These are phyloP conservation scores for Xylona heveae DNA, from an alignment of 495 filamentous ascomycete genomes.

Conservation along the genomic window DNA sequence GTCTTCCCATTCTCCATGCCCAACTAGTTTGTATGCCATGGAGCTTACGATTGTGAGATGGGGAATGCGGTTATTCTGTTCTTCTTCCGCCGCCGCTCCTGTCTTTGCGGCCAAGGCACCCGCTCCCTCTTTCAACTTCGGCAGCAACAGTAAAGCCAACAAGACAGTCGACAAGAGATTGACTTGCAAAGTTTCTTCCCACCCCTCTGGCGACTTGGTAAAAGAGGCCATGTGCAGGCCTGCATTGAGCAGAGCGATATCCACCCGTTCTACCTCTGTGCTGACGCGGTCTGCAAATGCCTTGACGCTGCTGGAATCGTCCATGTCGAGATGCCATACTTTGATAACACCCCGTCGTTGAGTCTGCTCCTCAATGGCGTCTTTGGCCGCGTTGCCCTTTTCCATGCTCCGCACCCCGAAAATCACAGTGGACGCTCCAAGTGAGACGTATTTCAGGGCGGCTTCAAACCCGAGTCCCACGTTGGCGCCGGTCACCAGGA, in stretches of 20 bases:
- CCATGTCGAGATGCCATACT: constrained; percentile 34
- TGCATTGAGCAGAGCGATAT: constrained; percentile 25
- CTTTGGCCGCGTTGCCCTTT: constrained; percentile 23
- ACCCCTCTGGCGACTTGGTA: constrained; percentile 20
- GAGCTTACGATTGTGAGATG: constrained; percentile 1
- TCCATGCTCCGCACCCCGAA: constrained; percentile 15
- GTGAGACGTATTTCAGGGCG: background rate
- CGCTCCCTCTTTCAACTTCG: constrained; percentile 19
- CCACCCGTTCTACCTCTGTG: constrained; percentile 15
- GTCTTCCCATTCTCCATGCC: background rate
- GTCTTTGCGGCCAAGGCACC: too few relatives aligned
- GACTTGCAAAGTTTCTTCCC: constrained; percentile 33
- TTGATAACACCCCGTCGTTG: constrained; percentile 19
- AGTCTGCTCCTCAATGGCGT: constrained; percentile 24
- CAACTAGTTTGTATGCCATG: background rate
- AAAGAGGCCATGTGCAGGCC: constrained; percentile 21
- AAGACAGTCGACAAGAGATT: constrained; percentile 36
- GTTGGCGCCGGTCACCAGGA: constrained; percentile 3
- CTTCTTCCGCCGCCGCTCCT: background rate
- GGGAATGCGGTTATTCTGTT: background rate
- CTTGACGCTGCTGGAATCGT: constrained; percentile 25
- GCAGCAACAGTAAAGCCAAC: constrained; percentile 31
- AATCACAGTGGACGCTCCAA: constrained; percentile 14
- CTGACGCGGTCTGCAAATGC: constrained; percentile 22
- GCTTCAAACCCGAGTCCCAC: constrained; percentile 1